Base-by-base conservation (phyloP, 2,329 filamentous ascomycete species). In the Colletotrichum tabaci region DNA sequence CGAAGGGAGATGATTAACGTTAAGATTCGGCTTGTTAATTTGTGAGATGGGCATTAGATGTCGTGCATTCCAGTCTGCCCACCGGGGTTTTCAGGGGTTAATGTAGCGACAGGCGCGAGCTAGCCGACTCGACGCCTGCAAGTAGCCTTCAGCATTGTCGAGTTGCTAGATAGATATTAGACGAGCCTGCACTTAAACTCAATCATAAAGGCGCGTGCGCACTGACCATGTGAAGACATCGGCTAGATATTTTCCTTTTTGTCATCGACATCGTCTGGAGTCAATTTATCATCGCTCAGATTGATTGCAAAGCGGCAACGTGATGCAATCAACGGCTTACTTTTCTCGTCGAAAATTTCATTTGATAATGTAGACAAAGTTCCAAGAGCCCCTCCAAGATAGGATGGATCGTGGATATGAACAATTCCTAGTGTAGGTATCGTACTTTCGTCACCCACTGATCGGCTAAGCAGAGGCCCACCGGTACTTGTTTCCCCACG, bases 381-480 rank as follows among this genome's bases (percentile, higher is more conserved):
- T 53, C 50, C 16, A 2, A 15, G 15, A 53, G 50, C 50, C 35
- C 18, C 26, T 38, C 26, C 7, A 3, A 56, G n/a, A 23, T 40
- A 42, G 35, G 53, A 56, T 56, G 35, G 40, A 56, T 55, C 18
- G 38, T 18, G 30, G 52, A 38, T 56, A 7, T 35, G 21, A 21
- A n/a, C n/a, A 5, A n/a, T 21, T 26, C 53, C 35, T 15, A 21
- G 7, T 16, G 21, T 42, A 60, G 35, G 30, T 57, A 42, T 7
- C 38, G 23, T 40, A 21, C 26, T 50, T 47, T 8, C 49, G 47
- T 42, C 18, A 30, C 35, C 38, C 23, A 44, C 38, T 23, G 47
- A 49, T 55, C 49, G 65, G 65, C 38, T 63, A 63, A 47, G 65
- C 58, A 10, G 49, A 56, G 50, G 58, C 30, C 58, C 66, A 58